These are phyloP conservation scores for Pouteria glomerata DNA, from an alignment of 148 eudicot species.

Conservation along the genomic window DNA sequence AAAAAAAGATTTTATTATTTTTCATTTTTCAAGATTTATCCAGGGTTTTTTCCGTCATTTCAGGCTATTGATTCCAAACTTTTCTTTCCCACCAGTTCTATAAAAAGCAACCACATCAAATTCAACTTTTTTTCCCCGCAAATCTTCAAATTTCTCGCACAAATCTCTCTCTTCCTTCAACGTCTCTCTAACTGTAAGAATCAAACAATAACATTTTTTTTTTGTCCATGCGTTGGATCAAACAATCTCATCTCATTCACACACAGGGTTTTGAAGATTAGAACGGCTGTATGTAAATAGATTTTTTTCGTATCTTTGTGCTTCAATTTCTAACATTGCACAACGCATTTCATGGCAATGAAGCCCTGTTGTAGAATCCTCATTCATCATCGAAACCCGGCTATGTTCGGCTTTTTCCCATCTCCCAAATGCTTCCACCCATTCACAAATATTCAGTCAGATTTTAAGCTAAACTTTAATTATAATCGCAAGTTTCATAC, in stretches of 20 bases:
- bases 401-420: slow-evolving; percentile 18
- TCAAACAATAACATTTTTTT: neutral
- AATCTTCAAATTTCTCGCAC: neutral
- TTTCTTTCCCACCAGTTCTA: no score
- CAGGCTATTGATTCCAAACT: no score
- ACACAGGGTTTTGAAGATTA: neutral
- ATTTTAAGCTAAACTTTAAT: slow-evolving; percentile 12
- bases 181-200: neutral
- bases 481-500: slow-evolving; percentile 17
- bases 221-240: neutral
- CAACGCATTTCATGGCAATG: neutral
- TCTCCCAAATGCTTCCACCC: slow-evolving; percentile 15
- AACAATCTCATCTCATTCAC: no score
- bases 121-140: no score
- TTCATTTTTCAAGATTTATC: no score
- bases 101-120: neutral
- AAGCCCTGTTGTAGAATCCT: slow-evolving; percentile 29
- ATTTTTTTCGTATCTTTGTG: neutral
- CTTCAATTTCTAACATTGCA: neutral
- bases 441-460: slow-evolving; percentile 6
- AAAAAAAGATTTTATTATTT: no score
- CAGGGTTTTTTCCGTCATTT: no score
- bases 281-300: neutral
- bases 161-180: neutral
- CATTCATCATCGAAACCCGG: slow-evolving; percentile 18